Conservation (phyloP, 2,329 filamentous ascomycete species). For the Botrytis aclada region DNA sequence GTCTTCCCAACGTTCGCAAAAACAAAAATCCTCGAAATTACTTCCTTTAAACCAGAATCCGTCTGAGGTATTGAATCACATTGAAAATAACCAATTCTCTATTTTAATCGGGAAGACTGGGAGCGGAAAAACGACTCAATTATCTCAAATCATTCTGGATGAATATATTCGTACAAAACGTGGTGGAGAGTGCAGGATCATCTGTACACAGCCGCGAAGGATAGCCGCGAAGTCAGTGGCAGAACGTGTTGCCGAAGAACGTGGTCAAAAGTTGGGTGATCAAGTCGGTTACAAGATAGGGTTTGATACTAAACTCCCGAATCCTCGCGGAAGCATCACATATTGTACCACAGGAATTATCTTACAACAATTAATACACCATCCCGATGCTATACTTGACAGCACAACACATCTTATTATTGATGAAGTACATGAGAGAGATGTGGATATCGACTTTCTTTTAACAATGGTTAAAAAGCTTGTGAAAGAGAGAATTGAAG, state of each 20-base stretch:
- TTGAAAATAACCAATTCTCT: slow-evolving; percentile 75
- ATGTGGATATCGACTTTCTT: slow-evolving; percentile 86
- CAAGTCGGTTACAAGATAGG: slow-evolving; percentile 88
- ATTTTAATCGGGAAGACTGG: slow-evolving; percentile 96
- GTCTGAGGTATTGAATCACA: slow-evolving; percentile 77
- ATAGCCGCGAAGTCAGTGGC: slow-evolving; percentile 92
- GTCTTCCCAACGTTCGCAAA: not conserved
- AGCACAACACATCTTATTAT: slow-evolving; percentile 91
- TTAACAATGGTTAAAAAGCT: slow-evolving; percentile 92
- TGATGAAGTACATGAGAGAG: slow-evolving; percentile 93
- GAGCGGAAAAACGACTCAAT: slow-evolving; percentile 93
- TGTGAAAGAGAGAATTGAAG: slow-evolving; percentile 56
- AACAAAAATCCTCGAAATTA: not conserved
- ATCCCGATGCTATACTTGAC: slow-evolving; percentile 73
- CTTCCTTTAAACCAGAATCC: slow-evolving; percentile 85
- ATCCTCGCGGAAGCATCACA: slow-evolving; percentile 63
- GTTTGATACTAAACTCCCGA: slow-evolving; percentile 76
- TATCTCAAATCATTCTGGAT: slow-evolving; percentile 90
- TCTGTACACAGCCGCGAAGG: slow-evolving; percentile 90
- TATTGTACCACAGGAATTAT: slow-evolving; percentile 94
- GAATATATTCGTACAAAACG: slow-evolving; percentile 73
- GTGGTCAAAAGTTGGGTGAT: slow-evolving; percentile 72
- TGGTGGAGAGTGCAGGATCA: slow-evolving; percentile 75
- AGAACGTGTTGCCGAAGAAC: slow-evolving; percentile 87
- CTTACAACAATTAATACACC: slow-evolving; percentile 76